Evolutionary conservation across 768 basidiomycete genomes (phyloP).

Genomic region (Hericium coralloides): DNA sequence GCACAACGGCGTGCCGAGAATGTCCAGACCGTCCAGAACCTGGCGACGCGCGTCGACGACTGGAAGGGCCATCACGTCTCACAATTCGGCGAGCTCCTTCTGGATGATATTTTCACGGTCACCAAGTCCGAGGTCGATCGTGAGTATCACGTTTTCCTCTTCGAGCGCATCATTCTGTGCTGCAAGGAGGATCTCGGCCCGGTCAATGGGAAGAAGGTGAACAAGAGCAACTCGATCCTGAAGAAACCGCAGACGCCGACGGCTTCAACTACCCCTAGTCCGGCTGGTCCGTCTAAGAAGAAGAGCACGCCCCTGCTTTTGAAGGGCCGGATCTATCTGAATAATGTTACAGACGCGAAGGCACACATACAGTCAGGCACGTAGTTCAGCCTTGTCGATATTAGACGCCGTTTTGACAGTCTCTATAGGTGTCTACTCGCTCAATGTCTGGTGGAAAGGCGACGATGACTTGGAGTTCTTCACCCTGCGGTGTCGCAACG

Average conservation of each 20-base stretch:
- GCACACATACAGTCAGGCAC: constrained; percentile 47
- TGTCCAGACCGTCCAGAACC: constrained; percentile 78
- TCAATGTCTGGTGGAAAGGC: constrained; percentile 91
- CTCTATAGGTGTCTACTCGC: constrained; percentile 51
- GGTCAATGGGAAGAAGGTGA: constrained; percentile 56
- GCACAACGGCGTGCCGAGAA: constrained; percentile 90
- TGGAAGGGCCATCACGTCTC: constrained; percentile 98
- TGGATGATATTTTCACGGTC: constrained; percentile 93
- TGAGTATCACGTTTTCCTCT: constrained; percentile 97
- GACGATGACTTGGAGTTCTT: constrained; percentile 92
- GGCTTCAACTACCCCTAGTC: constrained; percentile 39
- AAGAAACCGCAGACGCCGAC: constrained; percentile 65
- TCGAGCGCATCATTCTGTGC: constrained; percentile 97
- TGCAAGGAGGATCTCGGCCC: constrained; percentile 78
- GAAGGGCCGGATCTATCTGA: constrained; percentile 95
- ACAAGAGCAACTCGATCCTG: constrained; percentile 82
- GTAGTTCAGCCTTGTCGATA: constrained; percentile 21
- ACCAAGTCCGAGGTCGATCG: constrained; percentile 94
- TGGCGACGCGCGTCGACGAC: constrained; percentile 84
- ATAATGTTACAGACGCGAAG: constrained; percentile 80
- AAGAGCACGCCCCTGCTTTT: constrained; percentile 77
- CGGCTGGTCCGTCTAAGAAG: constrained; percentile 51
- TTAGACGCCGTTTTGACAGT: neutral
- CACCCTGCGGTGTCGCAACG: constrained; percentile 84
- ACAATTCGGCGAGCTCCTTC: constrained; percentile 88